These are phyloP conservation scores for Digitaria exilis DNA, from an alignment of 202 grass and related monocot species.

Conservation along the genomic window DNA sequence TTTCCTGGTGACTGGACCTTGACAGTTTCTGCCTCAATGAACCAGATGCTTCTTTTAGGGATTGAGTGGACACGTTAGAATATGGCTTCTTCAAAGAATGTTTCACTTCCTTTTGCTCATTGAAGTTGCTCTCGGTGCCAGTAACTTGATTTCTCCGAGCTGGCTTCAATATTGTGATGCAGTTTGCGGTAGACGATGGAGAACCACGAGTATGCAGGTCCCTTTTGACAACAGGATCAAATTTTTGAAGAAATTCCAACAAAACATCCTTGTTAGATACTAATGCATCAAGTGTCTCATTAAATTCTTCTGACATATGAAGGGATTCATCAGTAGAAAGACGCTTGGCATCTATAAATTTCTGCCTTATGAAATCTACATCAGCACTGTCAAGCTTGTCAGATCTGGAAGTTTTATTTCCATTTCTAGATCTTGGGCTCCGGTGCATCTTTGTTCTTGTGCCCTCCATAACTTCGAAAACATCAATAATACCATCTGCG, in stretches of 20 bases:
- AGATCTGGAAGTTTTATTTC: conserved; percentile 42
- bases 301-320: conserved; percentile 75
- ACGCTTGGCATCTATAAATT: conserved; percentile 80
- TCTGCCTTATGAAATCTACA: conserved; percentile 73
- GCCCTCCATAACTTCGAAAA: conserved; percentile 87
- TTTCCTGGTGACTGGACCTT: conserved; percentile 58
- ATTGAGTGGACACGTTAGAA: conserved; percentile 35
- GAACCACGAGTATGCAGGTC: conserved; percentile 59
- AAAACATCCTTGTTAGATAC: conserved; percentile 81
- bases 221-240: conserved; percentile 63
- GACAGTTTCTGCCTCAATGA: conserved; percentile 64
- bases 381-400: conserved; percentile 44
- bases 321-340: conserved; percentile 69
- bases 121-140: conserved; percentile 46
- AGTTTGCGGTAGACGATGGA: conserved; percentile 56
- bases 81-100: conserved; percentile 52
- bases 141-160: conserved; percentile 57
- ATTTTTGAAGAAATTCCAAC: conserved; percentile 75
- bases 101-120: conserved; percentile 38
- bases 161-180: conserved; percentile 90
- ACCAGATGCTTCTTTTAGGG: conserved; percentile 55
- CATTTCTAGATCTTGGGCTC: conserved; percentile 45
- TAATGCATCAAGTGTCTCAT: conserved; percentile 77
- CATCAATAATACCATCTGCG: conserved; percentile 74
- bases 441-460: conserved; percentile 60